Evolutionary conservation across 2,329 filamentous ascomycete genomes (phyloP), one percentile per base, ranked within the genome.

Genomic region (Venturia oleaginea): DNA sequence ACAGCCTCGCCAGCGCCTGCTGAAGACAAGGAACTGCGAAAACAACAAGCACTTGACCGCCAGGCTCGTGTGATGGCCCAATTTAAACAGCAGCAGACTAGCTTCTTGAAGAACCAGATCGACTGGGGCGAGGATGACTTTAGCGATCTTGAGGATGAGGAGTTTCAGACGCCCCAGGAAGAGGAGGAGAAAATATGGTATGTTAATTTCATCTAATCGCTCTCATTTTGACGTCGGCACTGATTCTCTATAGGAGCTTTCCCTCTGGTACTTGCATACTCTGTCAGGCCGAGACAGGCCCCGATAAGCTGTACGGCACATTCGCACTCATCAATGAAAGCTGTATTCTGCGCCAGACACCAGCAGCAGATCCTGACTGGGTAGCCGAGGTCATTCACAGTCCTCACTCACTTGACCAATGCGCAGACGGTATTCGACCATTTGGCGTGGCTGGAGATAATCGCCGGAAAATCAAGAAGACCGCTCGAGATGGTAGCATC

Each of bases 41-140:
- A 97, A 81, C 89, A 90, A 75, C 90, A 93, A 62, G 94, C 94
- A 0, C 78, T 92, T 48, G 93, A 92, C 70, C 86, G 94, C 27
- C 92, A 97, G 75, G 92, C 92, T 1, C 89, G 86, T 71, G 91
- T 99, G 38, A 97, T 99, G 92, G 94, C 92, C 1, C 92, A 97
- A 72, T 97, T 99, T 76, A 94, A 97, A 74, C 89, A 96, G 72
- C 93, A 99, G 72, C 95, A 97, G 73, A 93, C 95, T 76, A 94
- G 86, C 70, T 99, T 99, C 76, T 79, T 99, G 77, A 89, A 91
- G 65, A 94, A 88, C 68, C 92, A 97, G 74, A 84, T 96, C 66
- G 90, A 96, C 74, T 96, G 91, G 89, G 92, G 90, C 17, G 89
- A 94, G 66, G 84, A 91, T 61, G 90, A 90, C n/a, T 85, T 89